Evolutionary conservation across 1,284 basidiomycete species (phyloP).

Genomic region (Acaromyces ingoldii): DNA sequence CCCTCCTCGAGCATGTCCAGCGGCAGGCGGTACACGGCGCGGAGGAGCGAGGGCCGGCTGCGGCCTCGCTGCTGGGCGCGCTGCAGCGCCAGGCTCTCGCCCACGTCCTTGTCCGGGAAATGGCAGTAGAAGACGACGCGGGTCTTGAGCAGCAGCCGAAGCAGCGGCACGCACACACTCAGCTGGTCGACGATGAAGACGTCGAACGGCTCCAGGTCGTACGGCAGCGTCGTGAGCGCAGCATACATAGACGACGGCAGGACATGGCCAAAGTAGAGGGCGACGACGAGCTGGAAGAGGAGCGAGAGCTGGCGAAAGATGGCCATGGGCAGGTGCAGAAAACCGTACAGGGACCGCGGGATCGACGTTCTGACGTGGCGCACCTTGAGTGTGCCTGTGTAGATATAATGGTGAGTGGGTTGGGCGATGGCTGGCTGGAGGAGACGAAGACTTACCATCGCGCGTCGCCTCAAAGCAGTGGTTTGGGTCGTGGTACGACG

Average conservation of each 20-base stretch:
- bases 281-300: conserved; percentile 38
- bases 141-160: conserved; percentile 65
- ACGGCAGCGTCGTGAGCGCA: conserved; percentile 47
- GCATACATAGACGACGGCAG: conserved; percentile 34
- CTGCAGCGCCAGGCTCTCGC: conserved; percentile 55
- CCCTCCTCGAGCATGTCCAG: conserved; percentile 85
- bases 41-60: conserved; percentile 20
- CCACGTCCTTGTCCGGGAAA: conserved; percentile 74
- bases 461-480: conserved; percentile 47
- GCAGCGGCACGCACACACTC: conserved; percentile 78
- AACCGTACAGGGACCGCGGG: conserved; percentile 70
- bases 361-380: conserved; percentile 69
- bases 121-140: conserved; percentile 95
- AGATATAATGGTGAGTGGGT: not conserved
- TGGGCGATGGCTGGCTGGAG: not conserved
- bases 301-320: conserved; percentile 83
- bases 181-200: conserved; percentile 93
- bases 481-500: conserved; percentile 78
- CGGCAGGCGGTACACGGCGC: conserved; percentile 66
- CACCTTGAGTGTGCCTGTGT: conserved; percentile 73
- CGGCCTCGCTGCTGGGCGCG: conserved; percentile 47
- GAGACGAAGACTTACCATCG: conserved; percentile 41
- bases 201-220: conserved; percentile 56
- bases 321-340: conserved; percentile 81
- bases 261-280: conserved; percentile 49